Conservation (phyloP, 331 rosid genomes). For the Telfairia occidentalis region DNA sequence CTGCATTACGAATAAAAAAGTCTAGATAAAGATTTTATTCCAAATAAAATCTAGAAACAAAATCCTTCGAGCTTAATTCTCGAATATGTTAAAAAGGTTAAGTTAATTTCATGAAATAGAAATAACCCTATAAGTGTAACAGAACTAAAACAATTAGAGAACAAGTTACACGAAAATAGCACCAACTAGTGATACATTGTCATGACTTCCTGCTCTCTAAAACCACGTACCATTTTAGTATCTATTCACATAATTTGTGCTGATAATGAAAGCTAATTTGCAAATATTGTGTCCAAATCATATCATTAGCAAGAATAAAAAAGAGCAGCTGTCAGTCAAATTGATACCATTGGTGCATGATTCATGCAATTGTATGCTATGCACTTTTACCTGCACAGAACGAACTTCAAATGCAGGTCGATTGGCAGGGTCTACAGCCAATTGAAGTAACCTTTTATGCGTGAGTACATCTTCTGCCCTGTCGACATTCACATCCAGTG, state of each 20-base stretch:
- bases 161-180: neutral
- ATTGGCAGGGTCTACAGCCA: constrained; percentile 62
- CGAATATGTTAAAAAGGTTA: neutral
- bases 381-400: constrained; percentile 52
- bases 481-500: constrained; percentile 95
- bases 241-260: neutral
- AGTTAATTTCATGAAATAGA: neutral
- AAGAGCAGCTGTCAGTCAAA: neutral
- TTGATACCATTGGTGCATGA: neutral
- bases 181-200: neutral
- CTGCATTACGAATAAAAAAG: constrained; percentile 40
- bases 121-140: neutral
- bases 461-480: constrained; percentile 93
- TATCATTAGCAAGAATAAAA: neutral
- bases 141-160: neutral
- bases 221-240: neutral
- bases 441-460: constrained; percentile 69
- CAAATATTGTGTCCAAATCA: neutral
- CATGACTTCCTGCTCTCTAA: neutral
- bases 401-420: constrained; percentile 87
- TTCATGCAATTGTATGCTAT: neutral
- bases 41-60: neutral
- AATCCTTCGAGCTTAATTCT: neutral
- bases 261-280: neutral
- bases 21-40: neutral